Percentiles rank a stretch among this genome's conserved stretches.
These are phyloP conservation scores for Arthroderma uncinatum DNA, from an alignment of 2,329 filamentous ascomycete species.

Conservation along the genomic window DNA sequence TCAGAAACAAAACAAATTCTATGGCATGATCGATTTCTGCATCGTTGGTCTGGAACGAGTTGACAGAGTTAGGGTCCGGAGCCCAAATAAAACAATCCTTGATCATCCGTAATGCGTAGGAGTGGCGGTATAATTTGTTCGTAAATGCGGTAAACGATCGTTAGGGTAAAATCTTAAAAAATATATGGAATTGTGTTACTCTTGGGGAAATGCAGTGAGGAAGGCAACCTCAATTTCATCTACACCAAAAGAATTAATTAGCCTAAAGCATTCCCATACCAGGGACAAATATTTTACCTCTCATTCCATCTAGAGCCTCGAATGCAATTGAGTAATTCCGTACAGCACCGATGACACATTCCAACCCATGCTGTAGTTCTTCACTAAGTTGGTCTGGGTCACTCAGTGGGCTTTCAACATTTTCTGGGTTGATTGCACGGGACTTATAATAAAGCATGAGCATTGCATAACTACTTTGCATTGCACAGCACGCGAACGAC, in stretches of 20 bases:
- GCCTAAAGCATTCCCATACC: not conserved
- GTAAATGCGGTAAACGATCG: not conserved
- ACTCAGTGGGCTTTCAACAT: conserved; percentile 16
- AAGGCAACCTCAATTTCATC: conserved; percentile 36
- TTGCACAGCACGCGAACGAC: conserved; percentile 37
- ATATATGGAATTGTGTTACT: conserved; percentile 9
- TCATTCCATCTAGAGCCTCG: conserved; percentile 36
- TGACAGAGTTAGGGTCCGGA: not conserved
- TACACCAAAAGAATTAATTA: conserved; percentile 11
- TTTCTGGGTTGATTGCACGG: conserved; percentile 27
- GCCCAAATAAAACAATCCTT: not conserved
- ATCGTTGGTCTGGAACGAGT: not conserved
- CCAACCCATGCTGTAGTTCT: conserved; percentile 30
- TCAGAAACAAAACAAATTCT: not conserved
- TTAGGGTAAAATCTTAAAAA: not conserved
- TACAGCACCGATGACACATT: conserved; percentile 27
- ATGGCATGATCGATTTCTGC: not conserved
- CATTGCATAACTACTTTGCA: conserved; percentile 39
- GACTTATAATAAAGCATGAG: conserved; percentile 37
- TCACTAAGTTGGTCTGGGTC: conserved; percentile 24
- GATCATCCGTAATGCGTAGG: not conserved
- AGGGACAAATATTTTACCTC: conserved; percentile 23
- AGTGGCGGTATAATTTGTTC: not conserved
- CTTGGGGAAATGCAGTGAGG: conserved; percentile 31
- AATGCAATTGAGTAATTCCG: conserved; percentile 34